Evolutionary conservation across 2,329 filamentous ascomycete genomes (phyloP), one percentile per base, ranked within the genome.

Genomic region (Clarireedia monteithiana): DNA sequence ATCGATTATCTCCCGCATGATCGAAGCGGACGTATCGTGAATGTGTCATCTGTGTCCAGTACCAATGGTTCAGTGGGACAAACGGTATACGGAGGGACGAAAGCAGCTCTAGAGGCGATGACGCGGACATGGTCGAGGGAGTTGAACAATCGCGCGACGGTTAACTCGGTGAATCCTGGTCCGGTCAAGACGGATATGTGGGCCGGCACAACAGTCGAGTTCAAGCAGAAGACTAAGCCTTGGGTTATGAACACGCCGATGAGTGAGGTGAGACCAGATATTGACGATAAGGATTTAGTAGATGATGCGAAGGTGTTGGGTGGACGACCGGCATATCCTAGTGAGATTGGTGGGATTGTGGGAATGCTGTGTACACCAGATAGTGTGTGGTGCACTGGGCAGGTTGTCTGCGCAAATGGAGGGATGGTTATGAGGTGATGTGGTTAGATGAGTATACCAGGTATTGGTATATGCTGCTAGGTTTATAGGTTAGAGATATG

Each of bases 361-460:
- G 86, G 80, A 2, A 90, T 91, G 86, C 71, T 91, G 23, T 89
- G 86, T 67, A 79, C 80, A 5, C 75, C 77, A 5, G 89, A 92
- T 68, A 79, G 81, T n/a, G 79, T 75, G 6, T 92, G 88, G 88
- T 85, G 83, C 66, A 94, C 88, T 0, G 89, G 89, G 1, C 86
- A 85, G 69, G 85, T 91, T 24, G 80, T 94, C 4, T 88, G 85
- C 72, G 87, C 88, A 6, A 92, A 92, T 67, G 89, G 89, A 1
- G 89, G 89, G 6, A 84, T 90, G 81, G 78, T 76, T 58, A 80
- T 84, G 10, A 50, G 15, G 42, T 55, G 50, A 30, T 36, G 15
- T 44, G 20, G 27, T 20, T 26, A 6, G 6, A 34, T 34, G 4
- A 30, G 5, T 14, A 39, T 42, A 10, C 7, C 27, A 17, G 6